Conservation (phyloP, 2,329 filamentous ascomycete genomes). For the Talaromyces rugulosus region DNA sequence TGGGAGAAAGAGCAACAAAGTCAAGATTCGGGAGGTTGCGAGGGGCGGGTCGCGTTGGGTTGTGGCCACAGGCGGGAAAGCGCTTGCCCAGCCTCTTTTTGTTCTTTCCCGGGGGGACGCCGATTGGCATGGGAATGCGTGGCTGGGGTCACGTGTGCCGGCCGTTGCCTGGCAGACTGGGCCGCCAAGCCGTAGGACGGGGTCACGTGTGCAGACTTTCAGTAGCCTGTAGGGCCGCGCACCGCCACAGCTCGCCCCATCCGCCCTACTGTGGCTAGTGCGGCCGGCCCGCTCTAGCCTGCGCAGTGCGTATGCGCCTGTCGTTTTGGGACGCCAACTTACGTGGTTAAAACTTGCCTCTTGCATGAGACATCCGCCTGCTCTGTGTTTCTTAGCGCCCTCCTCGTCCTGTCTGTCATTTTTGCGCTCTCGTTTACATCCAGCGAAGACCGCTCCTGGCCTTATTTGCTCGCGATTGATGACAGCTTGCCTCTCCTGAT, state of each 20-base stretch:
- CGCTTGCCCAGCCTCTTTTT: slow-evolving; percentile 10
- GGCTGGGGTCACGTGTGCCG: slow-evolving; percentile 29
- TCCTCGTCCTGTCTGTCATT: not conserved
- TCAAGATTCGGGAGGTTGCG: slow-evolving; percentile 6
- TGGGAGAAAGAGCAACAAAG: slow-evolving; percentile 12
- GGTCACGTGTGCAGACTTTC: not conserved
- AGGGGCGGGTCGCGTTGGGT: slow-evolving; percentile 13
- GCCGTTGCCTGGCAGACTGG: not conserved
- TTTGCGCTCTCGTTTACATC: not conserved
- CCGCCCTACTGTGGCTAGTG: not conserved
- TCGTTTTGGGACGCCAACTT: not conserved
- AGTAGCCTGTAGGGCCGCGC: not conserved
- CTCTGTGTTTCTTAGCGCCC: not conserved
- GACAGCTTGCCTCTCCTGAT: slow-evolving; percentile 6
- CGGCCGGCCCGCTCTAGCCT: not conserved
- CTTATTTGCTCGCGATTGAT: not conserved
- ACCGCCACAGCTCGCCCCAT: not conserved
- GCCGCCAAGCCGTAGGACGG: not conserved
- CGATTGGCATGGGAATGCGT: slow-evolving; percentile 14
- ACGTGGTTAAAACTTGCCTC: not conserved
- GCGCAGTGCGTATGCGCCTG: not conserved
- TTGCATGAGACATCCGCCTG: not conserved
- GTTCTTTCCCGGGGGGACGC: not conserved
- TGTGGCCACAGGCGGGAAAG: not conserved
- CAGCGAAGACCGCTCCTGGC: not conserved